Percentiles rank a stretch among this genome's conserved stretches.
Evolutionary conservation across 495 filamentous ascomycete species (phyloP).

Genomic region (Sabuloglossum arenarium): DNA sequence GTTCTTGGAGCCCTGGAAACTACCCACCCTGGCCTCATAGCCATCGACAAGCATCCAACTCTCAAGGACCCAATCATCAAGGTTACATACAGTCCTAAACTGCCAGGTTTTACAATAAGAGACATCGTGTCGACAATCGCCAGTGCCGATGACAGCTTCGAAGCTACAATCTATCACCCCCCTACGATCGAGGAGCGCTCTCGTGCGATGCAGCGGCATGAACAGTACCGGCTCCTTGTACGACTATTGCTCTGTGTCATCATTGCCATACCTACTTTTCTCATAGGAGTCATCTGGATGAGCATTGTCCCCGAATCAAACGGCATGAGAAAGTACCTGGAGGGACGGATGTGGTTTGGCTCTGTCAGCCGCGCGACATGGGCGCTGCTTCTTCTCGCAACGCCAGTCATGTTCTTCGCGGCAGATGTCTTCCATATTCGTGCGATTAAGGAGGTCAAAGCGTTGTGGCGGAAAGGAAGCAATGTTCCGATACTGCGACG

Average conservation of each 20-base stretch:
- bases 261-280: constrained; percentile 64
- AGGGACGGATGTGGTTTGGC: constrained; percentile 46
- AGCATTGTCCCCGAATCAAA: constrained; percentile 38
- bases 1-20: constrained; percentile 31
- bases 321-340: constrained; percentile 35
- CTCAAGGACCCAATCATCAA: constrained; percentile 41
- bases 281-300: constrained; percentile 88
- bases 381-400: constrained; percentile 67
- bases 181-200: constrained; percentile 75
- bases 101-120: constrained; percentile 56
- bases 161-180: constrained; percentile 49
- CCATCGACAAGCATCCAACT: constrained; percentile 27
- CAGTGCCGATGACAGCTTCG: constrained; percentile 41
- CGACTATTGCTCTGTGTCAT: constrained; percentile 52
- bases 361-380: constrained; percentile 61
- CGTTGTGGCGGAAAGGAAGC: constrained; percentile 66
- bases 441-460: constrained; percentile 56
- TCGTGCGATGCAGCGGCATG: constrained; percentile 26
- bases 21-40: constrained; percentile 23
- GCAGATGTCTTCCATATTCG: constrained; percentile 72
- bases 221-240: constrained; percentile 13
- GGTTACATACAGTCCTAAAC: constrained; percentile 45
- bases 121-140: constrained; percentile 46
- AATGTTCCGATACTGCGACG: constrained; percentile 50
- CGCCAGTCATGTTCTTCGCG: constrained; percentile 75